Base-by-base conservation (phyloP, 75 land plant genomes). In the Azolla pinnata region DNA sequence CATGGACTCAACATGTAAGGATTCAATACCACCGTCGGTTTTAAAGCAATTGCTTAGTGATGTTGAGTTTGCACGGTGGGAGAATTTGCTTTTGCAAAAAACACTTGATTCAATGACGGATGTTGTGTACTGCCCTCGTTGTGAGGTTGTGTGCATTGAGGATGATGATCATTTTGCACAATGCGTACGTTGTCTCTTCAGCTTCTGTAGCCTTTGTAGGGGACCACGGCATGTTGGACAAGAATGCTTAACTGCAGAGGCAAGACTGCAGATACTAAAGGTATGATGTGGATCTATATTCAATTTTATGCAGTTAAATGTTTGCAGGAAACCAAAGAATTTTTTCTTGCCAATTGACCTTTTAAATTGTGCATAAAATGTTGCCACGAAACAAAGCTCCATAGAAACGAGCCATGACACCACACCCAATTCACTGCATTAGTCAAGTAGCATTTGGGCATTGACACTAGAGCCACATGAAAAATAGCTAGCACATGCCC, bases 41-140 rank as follows among this genome's bases (percentile, higher is more conserved):
- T 65, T 91, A 42, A 88, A 88, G 57, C 26, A 66, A 27, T 70
- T 91, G 52, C 89, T 91, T 40, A 78, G 67, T 31, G 75, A 79
- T 46, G 88, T 88, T 50, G 88, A 75, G n/a, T 91, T 64, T 72
- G 75, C 84, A 47, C 71, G 83, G 7, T 91, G 97, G 97, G 97
- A 91, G 54, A 63, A 84, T 0, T 64, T 91, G 44, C 54, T 78
- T 58, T 62, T 91, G 45, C 83, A 84, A 52, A 87, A 78, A 61
- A 77, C 97, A 27, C 77, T 91, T 29, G 95, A 84, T 20, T 78
- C 86, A 29, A 91, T 91, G 97, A 47, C 67, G 14, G 97, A 91
- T 67, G 64, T 91, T 7, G 76, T 75, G 2, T 87, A 91, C 42
- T 91, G 97, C 57, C 95, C 95, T 24, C 73, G 95, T 61, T 90